phyloP scores from a whole-genome alignment of 2,329 filamentous ascomycete genomes.

The Scytalidium sp. region DNA sequence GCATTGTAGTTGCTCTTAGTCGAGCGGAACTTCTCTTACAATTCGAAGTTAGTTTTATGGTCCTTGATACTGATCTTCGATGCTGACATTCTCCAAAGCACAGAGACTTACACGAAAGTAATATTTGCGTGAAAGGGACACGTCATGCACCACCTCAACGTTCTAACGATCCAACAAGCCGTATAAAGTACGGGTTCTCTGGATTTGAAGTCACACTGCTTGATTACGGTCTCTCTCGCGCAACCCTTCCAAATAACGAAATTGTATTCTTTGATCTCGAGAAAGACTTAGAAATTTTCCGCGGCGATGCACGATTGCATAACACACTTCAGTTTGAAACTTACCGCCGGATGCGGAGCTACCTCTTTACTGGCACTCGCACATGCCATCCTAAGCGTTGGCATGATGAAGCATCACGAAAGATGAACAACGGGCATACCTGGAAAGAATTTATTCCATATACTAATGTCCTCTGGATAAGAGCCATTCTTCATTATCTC shows the following conservation, averaged over 20 bases:
- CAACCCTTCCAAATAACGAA: slow-evolving; percentile 38
- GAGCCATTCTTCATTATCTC: slow-evolving; percentile 38
- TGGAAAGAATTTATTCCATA: slow-evolving; percentile 58
- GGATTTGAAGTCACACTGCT: slow-evolving; percentile 62
- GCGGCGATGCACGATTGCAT: slow-evolving; percentile 35
- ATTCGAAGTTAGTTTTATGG: slow-evolving; percentile 50
- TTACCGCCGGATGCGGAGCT: slow-evolving; percentile 44
- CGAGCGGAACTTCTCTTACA: slow-evolving; percentile 54
- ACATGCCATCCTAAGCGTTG: slow-evolving; percentile 9
- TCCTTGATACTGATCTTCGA: not conserved
- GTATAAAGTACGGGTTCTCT: slow-evolving; percentile 50
- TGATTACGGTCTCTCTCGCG: slow-evolving; percentile 63
- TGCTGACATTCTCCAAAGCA: slow-evolving; percentile 40
- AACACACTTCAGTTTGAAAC: slow-evolving; percentile 50
- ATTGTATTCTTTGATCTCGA: slow-evolving; percentile 57
- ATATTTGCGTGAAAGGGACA: slow-evolving; percentile 48
- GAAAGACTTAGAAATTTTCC: slow-evolving; percentile 56
- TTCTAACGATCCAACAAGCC: slow-evolving; percentile 16
- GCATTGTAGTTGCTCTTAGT: slow-evolving; percentile 57
- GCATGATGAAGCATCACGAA: slow-evolving; percentile 9
- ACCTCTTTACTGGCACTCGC: slow-evolving; percentile 15
- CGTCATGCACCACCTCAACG: not conserved
- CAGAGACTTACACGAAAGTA: slow-evolving; percentile 64
- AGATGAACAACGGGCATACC: slow-evolving; percentile 17
- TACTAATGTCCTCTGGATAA: slow-evolving; percentile 64